These are phyloP conservation scores for Zostera marina DNA, from an alignment of 116 monocot species.

Conservation along the genomic window DNA sequence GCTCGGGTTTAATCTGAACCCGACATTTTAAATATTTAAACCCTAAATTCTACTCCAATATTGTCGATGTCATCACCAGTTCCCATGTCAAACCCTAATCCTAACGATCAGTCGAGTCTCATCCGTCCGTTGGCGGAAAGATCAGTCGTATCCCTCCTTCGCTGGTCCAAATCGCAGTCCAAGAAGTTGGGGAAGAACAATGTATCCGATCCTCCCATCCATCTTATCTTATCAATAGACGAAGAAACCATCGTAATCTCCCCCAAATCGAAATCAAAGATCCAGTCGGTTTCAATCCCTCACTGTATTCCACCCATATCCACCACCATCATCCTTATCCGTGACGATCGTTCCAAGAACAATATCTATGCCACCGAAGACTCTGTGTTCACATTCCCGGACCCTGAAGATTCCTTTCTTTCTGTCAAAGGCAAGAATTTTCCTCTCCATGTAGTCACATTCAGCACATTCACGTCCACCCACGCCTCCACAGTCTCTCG, in stretches of 20 bases:
- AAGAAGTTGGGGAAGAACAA: not conserved
- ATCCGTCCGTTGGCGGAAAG: not conserved
- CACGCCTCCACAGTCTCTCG: not conserved
- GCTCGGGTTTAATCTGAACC: no score
- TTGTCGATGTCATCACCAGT: not conserved
- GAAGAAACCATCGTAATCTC: not conserved
- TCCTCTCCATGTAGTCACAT: not conserved
- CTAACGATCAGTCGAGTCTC: not conserved
- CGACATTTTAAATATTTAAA: no score
- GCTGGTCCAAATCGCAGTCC: not conserved
- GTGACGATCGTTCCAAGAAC: not conserved
- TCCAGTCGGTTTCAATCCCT: not conserved
- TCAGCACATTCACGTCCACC: slow-evolving; percentile 1
- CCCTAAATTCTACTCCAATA: no score
- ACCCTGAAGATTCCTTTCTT: not conserved
- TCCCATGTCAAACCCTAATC: not conserved
- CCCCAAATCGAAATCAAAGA: not conserved
- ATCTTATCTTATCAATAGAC: not conserved
- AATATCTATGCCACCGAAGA: no score
- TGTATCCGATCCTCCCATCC: not conserved
- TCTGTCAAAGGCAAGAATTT: not conserved
- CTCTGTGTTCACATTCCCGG: no score
- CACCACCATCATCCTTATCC: not conserved
- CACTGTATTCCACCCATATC: not conserved
- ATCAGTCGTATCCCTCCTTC: not conserved